phyloP scores from a whole-genome alignment of 1,284 basidiomycete genomes.

The Moesziomyces globuligerus region DNA sequence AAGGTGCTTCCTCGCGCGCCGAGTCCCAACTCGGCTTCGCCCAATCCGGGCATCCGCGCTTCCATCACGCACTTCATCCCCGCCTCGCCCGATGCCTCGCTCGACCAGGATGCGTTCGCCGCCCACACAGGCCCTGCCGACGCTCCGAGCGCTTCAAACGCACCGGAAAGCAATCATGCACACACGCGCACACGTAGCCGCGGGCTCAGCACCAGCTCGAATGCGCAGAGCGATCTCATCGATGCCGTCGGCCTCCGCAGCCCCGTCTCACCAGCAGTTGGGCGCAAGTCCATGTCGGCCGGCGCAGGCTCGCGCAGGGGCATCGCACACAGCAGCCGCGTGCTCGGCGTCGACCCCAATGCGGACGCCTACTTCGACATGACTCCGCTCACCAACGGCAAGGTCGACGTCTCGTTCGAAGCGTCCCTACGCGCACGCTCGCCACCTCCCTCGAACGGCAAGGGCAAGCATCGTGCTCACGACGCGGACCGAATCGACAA shows the following conservation, averaged over 20 bases:
- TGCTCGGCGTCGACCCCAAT: conserved; percentile 30
- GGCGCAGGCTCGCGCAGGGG: conserved; percentile 27
- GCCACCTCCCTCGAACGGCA: conserved; percentile 4
- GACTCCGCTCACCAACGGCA: conserved; percentile 30
- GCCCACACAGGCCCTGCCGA: not conserved
- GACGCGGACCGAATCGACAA: conserved; percentile 2
- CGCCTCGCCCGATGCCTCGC: conserved; percentile 29
- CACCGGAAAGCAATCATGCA: not conserved
- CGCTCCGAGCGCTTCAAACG: not conserved
- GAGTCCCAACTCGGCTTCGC: conserved; percentile 29
- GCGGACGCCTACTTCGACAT: conserved; percentile 26
- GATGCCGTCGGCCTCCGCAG: conserved; percentile 5
- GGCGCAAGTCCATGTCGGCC: conserved; percentile 28
- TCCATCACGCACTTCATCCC: conserved; percentile 45
- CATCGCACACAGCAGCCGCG: conserved; percentile 38
- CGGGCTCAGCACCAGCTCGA: not conserved
- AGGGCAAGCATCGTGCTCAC: conserved; percentile 23
- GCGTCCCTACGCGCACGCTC: conserved; percentile 4
- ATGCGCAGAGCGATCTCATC: not conserved
- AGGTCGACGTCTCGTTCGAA: conserved; percentile 48
- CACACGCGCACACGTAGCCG: not conserved
- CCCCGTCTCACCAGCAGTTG: not conserved
- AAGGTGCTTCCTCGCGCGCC: conserved; percentile 40
- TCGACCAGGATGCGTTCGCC: not conserved
- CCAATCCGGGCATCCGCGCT: conserved; percentile 38